Evolutionary conservation across 441 rosid genomes (phyloP), one percentile per base, ranked within the genome.

Genomic region (Caryocar brasiliense): DNA sequence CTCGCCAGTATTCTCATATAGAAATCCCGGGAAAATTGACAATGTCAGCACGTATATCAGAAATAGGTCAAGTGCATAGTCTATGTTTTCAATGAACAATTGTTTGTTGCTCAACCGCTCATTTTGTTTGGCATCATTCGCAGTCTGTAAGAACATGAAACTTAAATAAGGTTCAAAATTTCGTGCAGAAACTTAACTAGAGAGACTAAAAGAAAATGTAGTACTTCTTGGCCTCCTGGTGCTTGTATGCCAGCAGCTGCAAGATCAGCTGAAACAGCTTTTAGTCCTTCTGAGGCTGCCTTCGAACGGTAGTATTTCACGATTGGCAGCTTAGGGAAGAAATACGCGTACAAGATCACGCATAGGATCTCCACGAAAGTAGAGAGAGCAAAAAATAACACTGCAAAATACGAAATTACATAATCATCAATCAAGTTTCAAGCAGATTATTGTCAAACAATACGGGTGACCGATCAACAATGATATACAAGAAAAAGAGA

Each of bases 21-120:
- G 47, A 59, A 82, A 86, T 26, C 96, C 91, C 3, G 85, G 87
- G 64, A 81, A 83, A 56, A 86, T 86, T 1, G 93, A 86, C 54
- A 80, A 22, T 5, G 87, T 76, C 41, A 80, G 56, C 14, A 47
- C 73, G 32, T 71, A 79, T 27, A 80, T 75, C 37, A 78, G 67
- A 54, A 74, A 83, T 51, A 86, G 39, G 18, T 73, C 79, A 0
- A 82, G 25, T 3, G 74, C 82, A 43, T 73, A 79, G 40, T 73
- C 83, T 1, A 67, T 67, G 56, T 86, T 86, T 55, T 59, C 72
- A 33, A 53, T 3, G n/a, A 66, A 14, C 12, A 66, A 34, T 13
- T 4, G 14, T 46, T 58, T 63, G 62, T 18, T 15, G 79, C 72
- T 77, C 63, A 81, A 64, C 34, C 96, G 65, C 27, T 74, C 73